Conservation (phyloP, 129 eudicot species). For the Deinandra increscens region DNA sequence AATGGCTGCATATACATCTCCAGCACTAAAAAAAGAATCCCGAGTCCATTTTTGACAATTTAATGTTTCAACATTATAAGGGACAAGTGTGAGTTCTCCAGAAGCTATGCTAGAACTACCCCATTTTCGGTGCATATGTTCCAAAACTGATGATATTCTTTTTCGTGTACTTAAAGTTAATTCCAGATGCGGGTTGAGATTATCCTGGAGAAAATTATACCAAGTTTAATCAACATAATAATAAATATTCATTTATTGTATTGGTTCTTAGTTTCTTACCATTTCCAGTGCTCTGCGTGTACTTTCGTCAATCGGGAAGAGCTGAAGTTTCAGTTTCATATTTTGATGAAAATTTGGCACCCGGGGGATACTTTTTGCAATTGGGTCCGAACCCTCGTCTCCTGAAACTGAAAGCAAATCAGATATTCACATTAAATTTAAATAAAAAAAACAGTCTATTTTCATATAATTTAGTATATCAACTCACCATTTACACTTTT, state of each 20-base stretch:
- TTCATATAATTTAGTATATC: not conserved
- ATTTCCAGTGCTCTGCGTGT: constrained; percentile 71
- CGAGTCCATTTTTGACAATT: constrained; percentile 63
- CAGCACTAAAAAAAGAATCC: constrained; percentile 60
- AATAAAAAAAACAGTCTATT: not conserved
- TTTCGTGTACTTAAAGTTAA: constrained; percentile 72
- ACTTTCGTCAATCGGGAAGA: constrained; percentile 74
- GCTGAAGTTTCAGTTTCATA: constrained; percentile 64
- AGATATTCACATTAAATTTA: not conserved
- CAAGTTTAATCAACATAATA: not conserved
- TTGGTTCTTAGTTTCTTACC: constrained; percentile 42
- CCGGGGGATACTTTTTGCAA: constrained; percentile 29
- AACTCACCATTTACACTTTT: constrained; percentile 37
- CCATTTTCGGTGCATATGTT: constrained; percentile 82
- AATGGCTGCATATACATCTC: constrained; percentile 58
- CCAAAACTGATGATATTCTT: constrained; percentile 77
- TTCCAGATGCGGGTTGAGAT: constrained; percentile 74
- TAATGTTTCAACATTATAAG: constrained; percentile 44
- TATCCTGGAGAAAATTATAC: constrained; percentile 45
- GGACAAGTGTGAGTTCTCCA: constrained; percentile 61
- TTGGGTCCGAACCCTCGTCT: constrained; percentile 29
- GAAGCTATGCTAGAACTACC: constrained; percentile 58
- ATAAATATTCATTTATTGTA: not conserved
- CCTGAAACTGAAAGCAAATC: constrained; percentile 43
- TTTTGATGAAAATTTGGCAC: constrained; percentile 32